Percentiles rank a stretch among this genome's conserved stretches.
These are phyloP conservation scores for Trichophyton rubrum DNA, from an alignment of 2,329 filamentous ascomycete genomes.

Conservation along the genomic window DNA sequence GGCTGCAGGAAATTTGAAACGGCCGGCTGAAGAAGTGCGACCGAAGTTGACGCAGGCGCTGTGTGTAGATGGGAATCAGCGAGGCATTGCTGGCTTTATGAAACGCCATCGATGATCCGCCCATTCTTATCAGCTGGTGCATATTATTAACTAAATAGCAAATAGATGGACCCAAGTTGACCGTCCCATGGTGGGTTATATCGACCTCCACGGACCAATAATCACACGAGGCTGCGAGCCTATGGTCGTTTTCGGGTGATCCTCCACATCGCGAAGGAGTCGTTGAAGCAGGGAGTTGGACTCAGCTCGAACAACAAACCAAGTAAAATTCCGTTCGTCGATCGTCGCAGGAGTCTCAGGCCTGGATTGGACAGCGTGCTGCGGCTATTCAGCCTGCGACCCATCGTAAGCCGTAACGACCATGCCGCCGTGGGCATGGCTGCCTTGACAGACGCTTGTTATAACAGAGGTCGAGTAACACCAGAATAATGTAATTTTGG, in stretches of 20 bases:
- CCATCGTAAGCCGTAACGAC: background rate
- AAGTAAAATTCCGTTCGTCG: background rate
- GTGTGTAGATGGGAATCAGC: background rate
- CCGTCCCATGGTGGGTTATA: background rate
- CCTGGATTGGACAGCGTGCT: background rate
- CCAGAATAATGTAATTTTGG: background rate
- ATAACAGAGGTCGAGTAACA: background rate
- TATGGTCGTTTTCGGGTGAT: background rate
- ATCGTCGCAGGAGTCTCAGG: background rate
- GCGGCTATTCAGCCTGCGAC: background rate
- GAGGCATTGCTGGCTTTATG: background rate
- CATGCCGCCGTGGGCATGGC: background rate
- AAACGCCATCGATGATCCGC: background rate
- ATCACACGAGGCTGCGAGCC: background rate
- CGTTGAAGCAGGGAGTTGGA: background rate
- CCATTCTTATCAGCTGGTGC: background rate
- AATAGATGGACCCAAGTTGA: background rate
- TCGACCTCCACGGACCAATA: background rate
- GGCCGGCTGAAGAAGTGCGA: background rate
- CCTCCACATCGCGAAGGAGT: background rate
- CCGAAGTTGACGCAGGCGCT: background rate
- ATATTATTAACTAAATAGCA: background rate
- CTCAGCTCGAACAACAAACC: background rate
- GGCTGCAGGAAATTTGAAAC: background rate
- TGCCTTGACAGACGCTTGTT: background rate